Conservation (phyloP, 352 stramenopile genomes). For the Phytophthora cryptogea region DNA sequence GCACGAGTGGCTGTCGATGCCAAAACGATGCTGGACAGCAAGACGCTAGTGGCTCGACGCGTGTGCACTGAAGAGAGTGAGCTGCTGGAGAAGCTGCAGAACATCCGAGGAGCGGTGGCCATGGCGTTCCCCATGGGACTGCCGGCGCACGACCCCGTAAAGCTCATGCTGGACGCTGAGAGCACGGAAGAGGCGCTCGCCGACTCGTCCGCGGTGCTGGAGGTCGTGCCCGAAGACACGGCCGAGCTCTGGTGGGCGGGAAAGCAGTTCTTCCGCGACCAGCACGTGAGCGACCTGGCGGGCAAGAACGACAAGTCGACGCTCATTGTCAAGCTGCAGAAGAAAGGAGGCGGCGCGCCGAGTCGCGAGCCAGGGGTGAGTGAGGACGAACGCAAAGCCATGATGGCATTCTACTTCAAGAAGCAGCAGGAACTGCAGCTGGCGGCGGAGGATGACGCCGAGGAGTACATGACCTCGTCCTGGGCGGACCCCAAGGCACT, state of each 20-base stretch:
- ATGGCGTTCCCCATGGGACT: slow-evolving; percentile 97
- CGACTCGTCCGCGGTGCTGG: slow-evolving; percentile 71
- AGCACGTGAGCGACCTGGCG: slow-evolving; percentile 89
- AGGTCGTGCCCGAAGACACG: slow-evolving; percentile 84
- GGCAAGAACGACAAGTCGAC: slow-evolving; percentile 97
- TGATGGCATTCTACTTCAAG: slow-evolving; percentile 97
- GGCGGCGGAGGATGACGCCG: slow-evolving; percentile 87
- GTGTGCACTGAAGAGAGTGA: slow-evolving; percentile 56
- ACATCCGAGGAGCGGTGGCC: slow-evolving; percentile 90
- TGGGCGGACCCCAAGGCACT: slow-evolving; percentile 96
- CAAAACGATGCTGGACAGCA: slow-evolving; percentile 70
- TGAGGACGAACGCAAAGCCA: slow-evolving; percentile 96
- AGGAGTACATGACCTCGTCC: slow-evolving; percentile 94
- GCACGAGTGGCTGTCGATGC: slow-evolving; percentile 75
- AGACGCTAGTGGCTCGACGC: slow-evolving; percentile 71
- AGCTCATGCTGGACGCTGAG: slow-evolving; percentile 81
- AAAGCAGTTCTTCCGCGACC: slow-evolving; percentile 94
- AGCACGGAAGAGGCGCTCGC: slow-evolving; percentile 59
- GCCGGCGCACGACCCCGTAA: slow-evolving; percentile 89
- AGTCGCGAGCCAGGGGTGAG: slow-evolving; percentile 82
- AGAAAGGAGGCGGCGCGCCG: slow-evolving; percentile 87
- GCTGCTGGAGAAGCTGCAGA: slow-evolving; percentile 93
- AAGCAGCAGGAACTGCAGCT: slow-evolving; percentile 91
- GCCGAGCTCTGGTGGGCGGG: slow-evolving; percentile 95
- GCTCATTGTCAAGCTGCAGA: slow-evolving; percentile 91